Base-by-base conservation (phyloP, 805 yeast species). In the Trichomonascus vanleenenianus region DNA sequence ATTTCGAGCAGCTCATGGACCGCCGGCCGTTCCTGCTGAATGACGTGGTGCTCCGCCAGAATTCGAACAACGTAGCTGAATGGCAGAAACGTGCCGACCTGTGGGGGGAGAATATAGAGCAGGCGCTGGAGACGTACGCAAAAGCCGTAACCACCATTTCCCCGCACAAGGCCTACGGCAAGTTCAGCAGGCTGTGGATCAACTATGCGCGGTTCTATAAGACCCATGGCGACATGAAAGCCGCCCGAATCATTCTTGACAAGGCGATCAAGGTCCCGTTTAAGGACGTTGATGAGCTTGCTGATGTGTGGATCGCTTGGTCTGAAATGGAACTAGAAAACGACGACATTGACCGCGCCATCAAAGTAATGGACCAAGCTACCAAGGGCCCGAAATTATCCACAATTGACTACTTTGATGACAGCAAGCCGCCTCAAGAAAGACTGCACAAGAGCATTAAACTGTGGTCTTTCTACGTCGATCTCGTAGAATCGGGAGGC, bases 401-500 rank as follows among this genome's bases (percentile, higher is more conserved):
- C 31, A 47, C 40, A 16, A 51, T 53, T 30, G 64, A 61, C 39
- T 73, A 63, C 48, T 60, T 63, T 32, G 80, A 79, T 55, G 56
- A 61, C 15, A 52, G 64, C 0, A 45, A 71, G 2, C 66, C 81
- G 11, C 76, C 84, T 0, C 88, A 82, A 50, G 61, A 73, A 22
- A 62, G 85, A 27, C 54, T 83, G 8, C 80, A 75, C 59, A 79
- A 78, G 53, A 78, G 85, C 3, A 63, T 68, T 36, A 75, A 75
- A 43, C 62, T 88, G 5, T 89, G 96, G 96, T 64, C 76, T 3
- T 74, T 76, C 51, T 85, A 83, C 56, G 59, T 86, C 22, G 95
- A 85, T 55, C 58, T 85, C 25, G 70, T 81, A 14, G 76, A 73
- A 40, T 47, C 54, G 11, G 55, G 70, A 9, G 66, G 65, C 0